Conservation (phyloP, 345 rosid genomes). For the Angophora floribunda region DNA sequence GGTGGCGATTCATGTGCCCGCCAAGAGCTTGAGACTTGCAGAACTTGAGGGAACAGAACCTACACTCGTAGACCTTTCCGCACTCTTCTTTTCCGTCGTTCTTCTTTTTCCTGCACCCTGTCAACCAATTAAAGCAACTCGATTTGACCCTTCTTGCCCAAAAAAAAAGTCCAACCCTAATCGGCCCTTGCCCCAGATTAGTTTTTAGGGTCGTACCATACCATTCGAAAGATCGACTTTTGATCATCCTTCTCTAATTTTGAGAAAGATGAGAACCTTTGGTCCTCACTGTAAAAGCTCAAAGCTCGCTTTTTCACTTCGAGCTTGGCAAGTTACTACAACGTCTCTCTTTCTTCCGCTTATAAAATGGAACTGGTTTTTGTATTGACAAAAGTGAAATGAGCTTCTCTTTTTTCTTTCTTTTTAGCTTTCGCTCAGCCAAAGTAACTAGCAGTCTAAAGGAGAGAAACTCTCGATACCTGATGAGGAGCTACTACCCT, state of each 20-base stretch:
- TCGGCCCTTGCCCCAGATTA: not conserved
- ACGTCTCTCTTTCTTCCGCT: not conserved
- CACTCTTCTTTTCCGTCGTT: slow-evolving; percentile 72
- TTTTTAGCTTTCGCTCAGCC: not conserved
- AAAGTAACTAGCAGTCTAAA: not conserved
- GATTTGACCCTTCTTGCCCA: slow-evolving; percentile 20
- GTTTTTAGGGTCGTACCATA: not conserved
- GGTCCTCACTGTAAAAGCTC: not conserved
- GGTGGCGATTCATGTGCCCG: slow-evolving; percentile 99
- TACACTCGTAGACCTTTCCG: slow-evolving; percentile 86
- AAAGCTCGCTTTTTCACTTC: not conserved
- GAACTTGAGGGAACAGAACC: slow-evolving; percentile 99
- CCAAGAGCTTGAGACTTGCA: slow-evolving; percentile 99
- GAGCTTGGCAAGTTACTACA: not conserved
- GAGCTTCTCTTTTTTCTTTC: not conserved
- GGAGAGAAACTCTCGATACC: slow-evolving; percentile 15
- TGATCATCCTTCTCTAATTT: not conserved
- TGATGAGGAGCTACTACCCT: slow-evolving; percentile 49
- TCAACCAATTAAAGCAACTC: slow-evolving; percentile 27
- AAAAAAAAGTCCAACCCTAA: slow-evolving; percentile 17
- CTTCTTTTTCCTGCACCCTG: slow-evolving; percentile 40
- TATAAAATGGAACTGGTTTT: not conserved
- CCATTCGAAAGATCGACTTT: not conserved
- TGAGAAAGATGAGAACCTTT: not conserved
- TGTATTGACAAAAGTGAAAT: not conserved